A percentile compares a stretch with the other conserved stretches of the same genome.
Conservation (phyloP, 495 filamentous ascomycete species). For the Tricharina praecox region DNA sequence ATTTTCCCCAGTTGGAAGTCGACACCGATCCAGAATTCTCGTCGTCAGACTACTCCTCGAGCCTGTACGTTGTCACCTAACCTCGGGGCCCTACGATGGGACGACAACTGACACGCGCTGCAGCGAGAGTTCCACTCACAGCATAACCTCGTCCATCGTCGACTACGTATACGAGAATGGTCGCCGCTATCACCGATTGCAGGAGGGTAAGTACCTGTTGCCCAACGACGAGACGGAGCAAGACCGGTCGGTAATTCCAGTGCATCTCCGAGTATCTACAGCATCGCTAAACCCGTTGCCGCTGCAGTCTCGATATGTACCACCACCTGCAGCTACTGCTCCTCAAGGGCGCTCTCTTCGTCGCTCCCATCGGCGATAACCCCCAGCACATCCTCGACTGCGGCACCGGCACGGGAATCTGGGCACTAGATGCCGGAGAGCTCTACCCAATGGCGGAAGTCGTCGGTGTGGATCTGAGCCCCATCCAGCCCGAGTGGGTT, state of each 20-base stretch:
- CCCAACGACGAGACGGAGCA: constrained; percentile 33
- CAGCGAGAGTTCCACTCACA: too few species aligned
- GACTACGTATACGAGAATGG: constrained; percentile 30
- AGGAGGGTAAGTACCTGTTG: constrained; percentile 36
- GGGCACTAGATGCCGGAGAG: constrained; percentile 6
- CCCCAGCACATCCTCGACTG: constrained; percentile 30
- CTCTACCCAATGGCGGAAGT: neutral
- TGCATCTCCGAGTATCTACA: too few species aligned
- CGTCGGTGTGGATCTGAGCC: too few species aligned
- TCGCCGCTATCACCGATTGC: constrained; percentile 37
- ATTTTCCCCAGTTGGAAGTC: too few species aligned
- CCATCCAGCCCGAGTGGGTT: too few species aligned
- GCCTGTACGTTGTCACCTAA: too few species aligned
- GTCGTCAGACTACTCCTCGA: too few species aligned
- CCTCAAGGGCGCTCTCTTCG: constrained; percentile 25
- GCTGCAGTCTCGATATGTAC: constrained; percentile 30
- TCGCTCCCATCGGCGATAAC: constrained; percentile 28
- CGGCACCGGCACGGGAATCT: constrained; percentile 31
- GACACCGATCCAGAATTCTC: too few species aligned
- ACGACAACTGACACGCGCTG: too few species aligned
- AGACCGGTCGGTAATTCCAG: constrained; percentile 1
- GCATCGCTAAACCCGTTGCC: too few species aligned
- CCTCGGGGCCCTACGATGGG: too few species aligned
- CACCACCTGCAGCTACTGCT: constrained; percentile 31
- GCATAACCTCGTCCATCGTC: too few species aligned